Evolutionary conservation across 2,329 filamentous ascomycete genomes (phyloP), one percentile per base, ranked within the genome.

Genomic region (Cladophialophora yegresii): DNA sequence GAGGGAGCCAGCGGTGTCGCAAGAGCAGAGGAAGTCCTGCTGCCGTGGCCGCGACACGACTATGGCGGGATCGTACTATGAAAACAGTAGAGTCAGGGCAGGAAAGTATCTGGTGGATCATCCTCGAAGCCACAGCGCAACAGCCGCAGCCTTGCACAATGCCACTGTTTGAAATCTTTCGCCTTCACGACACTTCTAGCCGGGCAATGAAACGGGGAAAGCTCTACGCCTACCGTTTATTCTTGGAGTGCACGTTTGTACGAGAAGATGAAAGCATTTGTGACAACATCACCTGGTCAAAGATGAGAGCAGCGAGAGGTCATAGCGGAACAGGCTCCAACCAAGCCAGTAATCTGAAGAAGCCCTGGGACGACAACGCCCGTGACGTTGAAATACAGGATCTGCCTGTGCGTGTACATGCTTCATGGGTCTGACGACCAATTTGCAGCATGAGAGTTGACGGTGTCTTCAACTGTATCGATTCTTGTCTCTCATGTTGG

Each of bases 1-100:
- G 77, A 78, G 54, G 74, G 75, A 66, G 66, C 66, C 66, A 68
- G 66, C 22, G 63, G 57, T 54, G 23, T 13, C 50, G 16, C 12
- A n/a, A 13, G 30, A 36, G 49, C 22, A 23, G 36, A 62, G 43
- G 36, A 43, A n/a, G 16, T 43, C 36, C 28, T 26, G 30, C 8
- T n/a, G 30, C 49, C n/a, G 32, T 26, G 12, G 13, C 30, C 22
- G 26, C 23, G 47, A 13, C 16, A 16, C 13, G 36, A 43, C 36
- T 16, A n/a, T n/a, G 36, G 36, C 36, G n/a, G 10, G 22, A 51
- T 51, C 1, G 13, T 16, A 28, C 20, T 23, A 20, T 51, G 36
- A 43, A n/a, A n/a, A 20, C 36, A 5, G 36, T n/a, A 4, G 16
- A n/a, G 36, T 20, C 16, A 43, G 8, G 22, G 1, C 47, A 16